These are phyloP conservation scores for Hymenoscyphus fraxineus DNA, from an alignment of 2,329 filamentous ascomycete genomes.

Conservation along the genomic window DNA sequence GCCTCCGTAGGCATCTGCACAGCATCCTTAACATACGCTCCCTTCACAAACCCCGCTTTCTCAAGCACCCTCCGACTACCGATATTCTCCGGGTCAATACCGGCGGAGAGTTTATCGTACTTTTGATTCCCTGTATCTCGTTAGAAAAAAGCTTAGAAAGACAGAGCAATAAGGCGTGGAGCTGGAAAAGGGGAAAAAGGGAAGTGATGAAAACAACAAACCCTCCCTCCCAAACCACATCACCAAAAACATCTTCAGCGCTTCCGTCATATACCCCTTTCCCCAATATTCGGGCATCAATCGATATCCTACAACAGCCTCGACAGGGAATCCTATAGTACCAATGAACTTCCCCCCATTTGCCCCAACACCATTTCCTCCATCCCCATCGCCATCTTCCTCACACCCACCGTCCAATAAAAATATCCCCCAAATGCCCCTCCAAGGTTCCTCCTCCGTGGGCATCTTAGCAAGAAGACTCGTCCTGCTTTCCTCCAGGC, in stretches of 20 bases:
- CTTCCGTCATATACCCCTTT: slow-evolving; percentile 23
- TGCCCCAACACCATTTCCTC: not conserved
- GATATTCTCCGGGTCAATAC: slow-evolving; percentile 22
- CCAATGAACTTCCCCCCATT: slow-evolving; percentile 1
- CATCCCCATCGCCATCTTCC: no score
- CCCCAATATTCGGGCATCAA: slow-evolving; percentile 9
- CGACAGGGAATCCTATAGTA: slow-evolving; percentile 12
- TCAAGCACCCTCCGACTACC: slow-evolving; percentile 23
- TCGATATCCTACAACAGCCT: slow-evolving; percentile 7
- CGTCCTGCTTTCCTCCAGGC: not conserved
- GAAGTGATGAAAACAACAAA: slow-evolving; percentile 1
- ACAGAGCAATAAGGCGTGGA: not conserved
- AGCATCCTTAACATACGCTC: slow-evolving; percentile 12
- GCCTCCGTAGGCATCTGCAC: slow-evolving; percentile 8
- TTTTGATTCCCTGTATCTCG: slow-evolving; percentile 10
- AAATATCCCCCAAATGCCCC: slow-evolving; percentile 1
- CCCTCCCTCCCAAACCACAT: slow-evolving; percentile 20
- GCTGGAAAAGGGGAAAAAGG: no score
- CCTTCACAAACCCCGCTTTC: slow-evolving; percentile 24
- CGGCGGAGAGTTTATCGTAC: slow-evolving; percentile 16
- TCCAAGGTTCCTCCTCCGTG: not conserved
- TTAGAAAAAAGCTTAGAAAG: not conserved
- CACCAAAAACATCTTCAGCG: slow-evolving; percentile 19
- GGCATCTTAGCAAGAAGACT: not conserved
- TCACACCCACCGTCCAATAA: no score